Conservation (phyloP, 305 asterid genomes). For the Stenogyne calaminthoides region DNA sequence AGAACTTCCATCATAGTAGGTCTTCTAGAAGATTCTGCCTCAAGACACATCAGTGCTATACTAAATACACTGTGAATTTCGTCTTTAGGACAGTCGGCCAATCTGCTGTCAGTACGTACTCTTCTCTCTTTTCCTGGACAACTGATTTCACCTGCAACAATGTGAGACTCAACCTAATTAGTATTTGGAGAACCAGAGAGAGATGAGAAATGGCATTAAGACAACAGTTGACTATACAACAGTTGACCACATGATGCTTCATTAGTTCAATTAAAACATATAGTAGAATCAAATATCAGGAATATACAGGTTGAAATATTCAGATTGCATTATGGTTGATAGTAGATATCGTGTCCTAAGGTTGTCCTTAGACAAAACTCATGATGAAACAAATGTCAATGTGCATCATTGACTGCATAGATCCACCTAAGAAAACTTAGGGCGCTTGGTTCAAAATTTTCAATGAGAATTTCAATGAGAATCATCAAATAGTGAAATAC, state of each 20-base stretch:
- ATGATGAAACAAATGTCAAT: not conserved
- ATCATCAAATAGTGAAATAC: too few relatives aligned
- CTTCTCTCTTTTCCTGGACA: constrained; percentile 74
- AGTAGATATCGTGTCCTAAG: not conserved
- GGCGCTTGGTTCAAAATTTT: too few relatives aligned
- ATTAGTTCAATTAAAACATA: not conserved
- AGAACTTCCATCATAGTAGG: constrained; percentile 80
- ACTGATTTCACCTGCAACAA: constrained; percentile 75
- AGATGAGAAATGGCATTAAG: not conserved
- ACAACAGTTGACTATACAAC: not conserved
- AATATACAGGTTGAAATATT: not conserved
- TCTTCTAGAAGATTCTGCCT: constrained; percentile 66
- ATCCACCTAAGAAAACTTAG: not conserved
- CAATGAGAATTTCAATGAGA: too few relatives aligned
- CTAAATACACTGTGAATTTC: constrained; percentile 60
- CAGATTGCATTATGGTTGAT: constrained; percentile 4
- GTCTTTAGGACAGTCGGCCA: constrained; percentile 48
- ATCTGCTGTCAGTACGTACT: constrained; percentile 55
- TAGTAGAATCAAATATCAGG: not conserved
- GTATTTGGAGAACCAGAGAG: not conserved
- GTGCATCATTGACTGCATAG: not conserved
- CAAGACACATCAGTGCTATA: constrained; percentile 75
- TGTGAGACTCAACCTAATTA: constrained; percentile 11
- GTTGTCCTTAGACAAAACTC: not conserved
- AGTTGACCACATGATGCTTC: not conserved